Conservation (phyloP, 2,329 filamentous ascomycete species). For the Pyrenochaeta sp. region DNA sequence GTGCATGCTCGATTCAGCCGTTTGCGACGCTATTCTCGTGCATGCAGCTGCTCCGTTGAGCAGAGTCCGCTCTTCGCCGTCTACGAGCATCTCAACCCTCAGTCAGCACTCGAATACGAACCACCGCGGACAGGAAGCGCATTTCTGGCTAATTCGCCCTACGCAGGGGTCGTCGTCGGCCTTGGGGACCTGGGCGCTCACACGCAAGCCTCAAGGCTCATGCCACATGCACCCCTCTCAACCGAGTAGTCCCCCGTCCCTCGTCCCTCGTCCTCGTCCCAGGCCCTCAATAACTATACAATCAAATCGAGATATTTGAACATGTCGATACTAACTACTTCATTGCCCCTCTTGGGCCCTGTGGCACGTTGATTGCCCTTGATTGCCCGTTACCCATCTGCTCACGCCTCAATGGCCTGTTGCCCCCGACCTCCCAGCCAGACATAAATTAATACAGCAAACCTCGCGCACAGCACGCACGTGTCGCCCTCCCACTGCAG, state of each 20-base stretch:
- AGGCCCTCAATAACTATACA: background rate
- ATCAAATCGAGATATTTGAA: background rate
- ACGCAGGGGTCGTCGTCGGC: background rate
- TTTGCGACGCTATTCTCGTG: no score
- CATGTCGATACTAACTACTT: no score
- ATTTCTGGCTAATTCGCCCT: slow-evolving; percentile 2
- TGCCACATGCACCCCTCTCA: no score
- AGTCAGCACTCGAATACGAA: no score
- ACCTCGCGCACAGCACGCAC: slow-evolving; percentile 2
- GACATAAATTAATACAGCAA: no score
- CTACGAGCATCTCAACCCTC: background rate
- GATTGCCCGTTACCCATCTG: slow-evolving; percentile 6
- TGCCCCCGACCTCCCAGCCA: no score
- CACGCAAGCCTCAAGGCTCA: no score
- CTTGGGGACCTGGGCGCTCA: background rate
- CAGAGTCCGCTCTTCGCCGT: background rate
- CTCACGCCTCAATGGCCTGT: no score
- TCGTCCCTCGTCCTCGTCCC: background rate
- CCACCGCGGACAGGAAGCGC: background rate
- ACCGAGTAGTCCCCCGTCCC: no score
- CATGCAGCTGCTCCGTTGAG: no score
- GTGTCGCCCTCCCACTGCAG: slow-evolving; percentile 2
- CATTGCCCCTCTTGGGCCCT: background rate
- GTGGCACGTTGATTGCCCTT: slow-evolving; percentile 1
- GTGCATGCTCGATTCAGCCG: slow-evolving; percentile 6